Conservation (phyloP, 768 basidiomycete species). For the Suillus luteus region DNA sequence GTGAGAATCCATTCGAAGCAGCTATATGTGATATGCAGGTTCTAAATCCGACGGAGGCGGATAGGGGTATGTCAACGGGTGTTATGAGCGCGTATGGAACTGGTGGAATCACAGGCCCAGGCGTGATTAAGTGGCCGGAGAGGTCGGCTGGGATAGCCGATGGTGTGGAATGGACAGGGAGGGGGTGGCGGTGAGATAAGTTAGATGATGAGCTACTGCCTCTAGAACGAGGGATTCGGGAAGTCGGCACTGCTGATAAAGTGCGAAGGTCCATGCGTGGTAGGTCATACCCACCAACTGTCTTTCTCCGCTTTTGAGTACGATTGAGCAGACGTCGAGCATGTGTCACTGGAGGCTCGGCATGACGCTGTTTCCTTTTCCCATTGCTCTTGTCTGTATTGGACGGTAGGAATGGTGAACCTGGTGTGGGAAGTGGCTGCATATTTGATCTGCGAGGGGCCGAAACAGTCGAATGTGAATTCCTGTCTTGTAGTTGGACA, state of each 20-base stretch:
- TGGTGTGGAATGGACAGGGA: conserved; percentile 17
- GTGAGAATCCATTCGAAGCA: conserved; percentile 44
- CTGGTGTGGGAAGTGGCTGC: neutral
- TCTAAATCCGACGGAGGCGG: conserved; percentile 31
- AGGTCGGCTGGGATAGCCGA: conserved; percentile 8
- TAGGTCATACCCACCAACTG: conserved; percentile 14
- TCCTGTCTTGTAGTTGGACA: neutral
- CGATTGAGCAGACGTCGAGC: neutral
- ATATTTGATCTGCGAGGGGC: neutral
- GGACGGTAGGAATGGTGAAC: neutral
- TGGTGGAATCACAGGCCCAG: neutral
- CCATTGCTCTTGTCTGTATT: conserved; percentile 2
- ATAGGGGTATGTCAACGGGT: conserved; percentile 18
- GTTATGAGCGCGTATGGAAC: conserved; percentile 7
- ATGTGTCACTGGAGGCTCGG: neutral
- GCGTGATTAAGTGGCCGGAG: conserved; percentile 10
- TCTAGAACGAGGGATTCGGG: neutral
- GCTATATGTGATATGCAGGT: conserved; percentile 42
- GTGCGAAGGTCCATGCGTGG: conserved; percentile 27
- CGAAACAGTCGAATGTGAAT: neutral
- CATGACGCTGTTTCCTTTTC: neutral
- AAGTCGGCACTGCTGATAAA: conserved; percentile 18
- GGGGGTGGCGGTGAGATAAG: conserved; percentile 21
- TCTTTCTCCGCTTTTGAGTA: conserved; percentile 15
- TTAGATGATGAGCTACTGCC: neutral